These are phyloP conservation scores for Physaria fendleri DNA, from an alignment of 345 rosid genomes.

Conservation along the genomic window DNA sequence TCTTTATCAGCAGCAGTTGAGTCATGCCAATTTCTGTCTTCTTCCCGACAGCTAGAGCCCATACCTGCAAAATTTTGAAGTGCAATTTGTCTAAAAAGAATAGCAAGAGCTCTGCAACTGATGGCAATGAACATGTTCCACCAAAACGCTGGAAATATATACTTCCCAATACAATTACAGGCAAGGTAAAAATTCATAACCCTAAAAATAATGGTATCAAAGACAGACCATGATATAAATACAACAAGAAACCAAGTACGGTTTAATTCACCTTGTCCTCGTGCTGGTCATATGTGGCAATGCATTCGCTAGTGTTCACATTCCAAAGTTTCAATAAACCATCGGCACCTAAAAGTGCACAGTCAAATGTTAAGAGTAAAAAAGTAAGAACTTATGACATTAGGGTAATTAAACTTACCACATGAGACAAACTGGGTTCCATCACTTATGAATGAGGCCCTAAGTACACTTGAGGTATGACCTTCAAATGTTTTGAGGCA, in stretches of 20 bases:
- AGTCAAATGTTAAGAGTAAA: conserved; percentile 3
- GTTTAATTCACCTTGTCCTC: conserved; percentile 71
- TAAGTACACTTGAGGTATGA: conserved; percentile 81
- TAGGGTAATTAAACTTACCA: conserved; percentile 44
- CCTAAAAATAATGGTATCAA: background rate
- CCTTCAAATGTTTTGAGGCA: conserved; percentile 98
- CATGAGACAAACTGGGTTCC: conserved; percentile 90
- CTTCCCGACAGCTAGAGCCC: conserved; percentile 95
- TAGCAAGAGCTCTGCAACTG: background rate
- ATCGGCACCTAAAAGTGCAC: conserved; percentile 66
- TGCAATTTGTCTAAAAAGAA: conserved; percentile 13
- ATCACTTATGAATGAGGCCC: conserved; percentile 80
- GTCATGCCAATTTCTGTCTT: conserved; percentile 91
- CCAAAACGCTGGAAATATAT: background rate
- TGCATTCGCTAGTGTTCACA: conserved; percentile 76
- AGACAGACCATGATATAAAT: background rate
- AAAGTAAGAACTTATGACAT: background rate
- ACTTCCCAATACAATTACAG: background rate
- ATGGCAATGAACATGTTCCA: background rate
- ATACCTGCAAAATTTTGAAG: conserved; percentile 45
- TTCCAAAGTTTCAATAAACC: conserved; percentile 94
- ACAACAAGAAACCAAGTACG: background rate
- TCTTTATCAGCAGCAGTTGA: conserved; percentile 80
- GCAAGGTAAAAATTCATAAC: background rate
- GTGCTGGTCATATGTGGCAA: conserved; percentile 88